Base-by-base conservation (phyloP, 306 rosid genomes). In the Pterocarpus santalinus region DNA sequence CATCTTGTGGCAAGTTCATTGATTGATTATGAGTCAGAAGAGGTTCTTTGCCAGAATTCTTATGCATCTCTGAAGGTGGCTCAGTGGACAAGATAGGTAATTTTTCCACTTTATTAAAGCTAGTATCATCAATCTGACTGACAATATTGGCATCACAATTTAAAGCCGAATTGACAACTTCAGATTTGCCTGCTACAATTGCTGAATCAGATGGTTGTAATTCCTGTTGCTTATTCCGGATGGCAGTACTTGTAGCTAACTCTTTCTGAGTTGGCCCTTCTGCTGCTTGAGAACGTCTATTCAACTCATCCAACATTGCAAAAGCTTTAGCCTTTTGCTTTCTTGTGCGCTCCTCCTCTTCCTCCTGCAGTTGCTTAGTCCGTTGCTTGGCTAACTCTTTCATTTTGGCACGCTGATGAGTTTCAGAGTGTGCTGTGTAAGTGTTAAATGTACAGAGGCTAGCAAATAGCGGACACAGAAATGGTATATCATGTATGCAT, bases 271-370 rank as follows among this genome's bases (percentile, higher is more conserved):
- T 86, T 67, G 91, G 86, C 33, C 80, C 93, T 38, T 83, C 89
- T 78, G 57, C 83, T 34, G 81, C 84, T 82, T 74, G 87, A 41
- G 89, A 66, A 58, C 90, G 93, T 83, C 79, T 86, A 75, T 91
- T 85, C 81, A 91, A 85, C 88, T 93, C 99, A 71, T 95, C 97
- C 79, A 93, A 84, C 79, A 89, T 95, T 2, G 92, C 98, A 35
- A 34, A 85, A 81, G 99, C 97, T 88, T 89, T 91, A 65, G 91
- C 96, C 80, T 43, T 86, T 83, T 88, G 99, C 89, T 83, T 90
- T 85, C 94, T 90, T 61, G 61, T 84, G 47, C 92, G 86, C 79
- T 91, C 98, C 86, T 91, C 98, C 83, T 95, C 98, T 84, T 95
- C 97, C 87, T 93, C 97, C 86, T 83, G 95, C 72, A 91, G 86